Percentiles rank a stretch among this genome's conserved stretches.
Conservation (phyloP, 2,329 filamentous ascomycete genomes). For the Seiridium cupressi region DNA sequence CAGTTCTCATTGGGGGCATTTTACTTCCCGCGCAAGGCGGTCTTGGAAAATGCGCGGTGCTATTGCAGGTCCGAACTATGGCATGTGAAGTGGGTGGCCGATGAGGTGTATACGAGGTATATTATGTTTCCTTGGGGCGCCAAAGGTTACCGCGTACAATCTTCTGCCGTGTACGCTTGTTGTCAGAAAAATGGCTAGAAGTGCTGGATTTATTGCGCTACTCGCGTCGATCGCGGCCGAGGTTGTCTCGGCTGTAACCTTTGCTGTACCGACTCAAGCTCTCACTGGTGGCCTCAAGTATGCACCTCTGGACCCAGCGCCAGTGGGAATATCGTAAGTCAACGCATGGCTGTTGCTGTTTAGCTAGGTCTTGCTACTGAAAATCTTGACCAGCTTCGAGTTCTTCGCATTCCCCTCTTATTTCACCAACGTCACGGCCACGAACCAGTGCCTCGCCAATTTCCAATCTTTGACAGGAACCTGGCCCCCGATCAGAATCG, state of each 20-base stretch:
- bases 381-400: constrained; percentile 38
- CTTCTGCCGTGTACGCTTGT: neutral
- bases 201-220: neutral
- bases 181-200: neutral
- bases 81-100: neutral
- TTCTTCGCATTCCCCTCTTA: constrained; percentile 58
- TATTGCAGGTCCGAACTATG: neutral
- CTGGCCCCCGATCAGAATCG: constrained; percentile 54
- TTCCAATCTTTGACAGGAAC: constrained; percentile 46
- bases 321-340: constrained; percentile 40
- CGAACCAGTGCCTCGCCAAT: constrained; percentile 49
- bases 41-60: neutral
- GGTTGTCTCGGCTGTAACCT: constrained; percentile 16
- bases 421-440: constrained; percentile 49
- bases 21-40: neutral
- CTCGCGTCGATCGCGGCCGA: neutral
- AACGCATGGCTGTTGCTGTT: neutral
- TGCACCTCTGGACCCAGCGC: constrained; percentile 31
- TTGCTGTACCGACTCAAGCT: constrained; percentile 21
- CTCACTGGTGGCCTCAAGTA: constrained; percentile 8
- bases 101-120: neutral
- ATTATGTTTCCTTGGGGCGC: neutral
- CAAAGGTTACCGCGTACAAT: too few species aligned
- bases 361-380: neutral
- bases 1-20: constrained; percentile 1